Conservation (phyloP, 805 yeast genomes). For the Ogataea methanolica region DNA sequence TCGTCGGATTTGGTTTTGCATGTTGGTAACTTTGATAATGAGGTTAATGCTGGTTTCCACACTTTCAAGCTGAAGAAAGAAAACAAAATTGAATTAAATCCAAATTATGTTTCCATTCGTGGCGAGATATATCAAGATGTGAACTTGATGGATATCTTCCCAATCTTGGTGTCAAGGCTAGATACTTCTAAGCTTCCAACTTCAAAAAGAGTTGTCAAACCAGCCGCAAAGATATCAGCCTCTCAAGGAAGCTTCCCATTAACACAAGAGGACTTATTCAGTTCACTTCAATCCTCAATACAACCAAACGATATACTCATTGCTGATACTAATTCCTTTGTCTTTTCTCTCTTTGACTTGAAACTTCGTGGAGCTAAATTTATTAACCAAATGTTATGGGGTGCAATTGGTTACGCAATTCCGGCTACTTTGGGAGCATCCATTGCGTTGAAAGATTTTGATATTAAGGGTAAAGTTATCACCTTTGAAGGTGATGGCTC, state of each 20-base stretch:
- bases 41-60: conserved; percentile 61
- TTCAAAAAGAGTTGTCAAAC: conserved; percentile 1
- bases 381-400: conserved; percentile 39
- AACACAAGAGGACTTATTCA: conserved; percentile 33
- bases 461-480: conserved; percentile 34
- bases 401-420: conserved; percentile 48
- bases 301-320: conserved; percentile 37
- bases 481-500: conserved; percentile 53
- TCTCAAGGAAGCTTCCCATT: conserved; percentile 8
- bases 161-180: conserved; percentile 32
- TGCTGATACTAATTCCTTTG: conserved; percentile 44
- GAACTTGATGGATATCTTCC: conserved; percentile 32
- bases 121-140: conserved; percentile 25
- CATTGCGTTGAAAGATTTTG: conserved; percentile 39
- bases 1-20: conserved; percentile 64
- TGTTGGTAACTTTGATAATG: conserved; percentile 64
- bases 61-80: conserved; percentile 31
- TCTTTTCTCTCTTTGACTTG: conserved; percentile 39
- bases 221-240: not conserved
- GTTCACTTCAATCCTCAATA: conserved; percentile 31
- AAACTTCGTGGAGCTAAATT: conserved; percentile 32
- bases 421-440: conserved; percentile 48
- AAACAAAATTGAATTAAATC: conserved; percentile 33
- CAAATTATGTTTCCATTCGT: conserved; percentile 37
- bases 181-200: conserved; percentile 23